Percentiles rank a stretch among this genome's conserved stretches.
Conservation (phyloP, 2,329 filamentous ascomycete genomes). For the Thielaviopsis euricoi region DNA sequence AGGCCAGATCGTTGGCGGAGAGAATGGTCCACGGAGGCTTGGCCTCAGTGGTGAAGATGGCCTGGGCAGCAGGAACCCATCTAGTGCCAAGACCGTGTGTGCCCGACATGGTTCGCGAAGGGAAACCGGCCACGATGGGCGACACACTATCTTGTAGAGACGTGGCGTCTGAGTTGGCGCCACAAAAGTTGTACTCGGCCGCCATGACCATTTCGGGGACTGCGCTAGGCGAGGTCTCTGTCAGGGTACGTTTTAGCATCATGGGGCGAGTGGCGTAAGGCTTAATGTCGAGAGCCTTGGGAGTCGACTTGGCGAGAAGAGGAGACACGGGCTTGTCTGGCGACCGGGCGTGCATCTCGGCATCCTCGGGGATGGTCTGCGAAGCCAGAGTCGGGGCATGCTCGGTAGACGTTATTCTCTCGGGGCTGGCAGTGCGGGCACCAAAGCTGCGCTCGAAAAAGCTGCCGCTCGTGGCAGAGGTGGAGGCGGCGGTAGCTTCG, state of each 20-base stretch:
- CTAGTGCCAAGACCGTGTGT: conserved; percentile 82
- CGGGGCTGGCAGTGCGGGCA: conserved; percentile 9
- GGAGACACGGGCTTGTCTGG: neutral
- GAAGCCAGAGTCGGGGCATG: conserved; percentile 3
- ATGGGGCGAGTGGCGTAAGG: neutral
- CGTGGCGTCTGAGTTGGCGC: neutral
- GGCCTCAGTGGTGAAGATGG: conserved; percentile 92
- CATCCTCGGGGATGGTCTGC: conserved; percentile 8
- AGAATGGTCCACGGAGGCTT: conserved; percentile 89
- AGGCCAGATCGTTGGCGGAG: conserved; percentile 89
- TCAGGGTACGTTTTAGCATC: conserved; percentile 8
- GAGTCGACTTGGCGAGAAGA: neutral
- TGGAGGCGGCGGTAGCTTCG: neutral
- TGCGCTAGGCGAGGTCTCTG: conserved; percentile 1
- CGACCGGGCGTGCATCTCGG: neutral
- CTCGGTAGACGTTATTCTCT: neutral
- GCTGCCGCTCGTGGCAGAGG: neutral
- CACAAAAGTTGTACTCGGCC: conserved; percentile 1
- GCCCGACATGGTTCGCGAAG: conserved; percentile 21
- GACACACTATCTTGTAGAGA: neutral
- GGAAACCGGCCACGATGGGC: conserved; percentile 3
- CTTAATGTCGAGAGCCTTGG: neutral
- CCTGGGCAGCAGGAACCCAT: conserved; percentile 81
- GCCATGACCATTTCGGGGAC: conserved; percentile 2
- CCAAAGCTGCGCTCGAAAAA: conserved; percentile 5